Percentiles rank a stretch among this genome's conserved stretches.
phyloP scores from a whole-genome alignment of 306 rosid genomes.

The Dicorynia guianensis region DNA sequence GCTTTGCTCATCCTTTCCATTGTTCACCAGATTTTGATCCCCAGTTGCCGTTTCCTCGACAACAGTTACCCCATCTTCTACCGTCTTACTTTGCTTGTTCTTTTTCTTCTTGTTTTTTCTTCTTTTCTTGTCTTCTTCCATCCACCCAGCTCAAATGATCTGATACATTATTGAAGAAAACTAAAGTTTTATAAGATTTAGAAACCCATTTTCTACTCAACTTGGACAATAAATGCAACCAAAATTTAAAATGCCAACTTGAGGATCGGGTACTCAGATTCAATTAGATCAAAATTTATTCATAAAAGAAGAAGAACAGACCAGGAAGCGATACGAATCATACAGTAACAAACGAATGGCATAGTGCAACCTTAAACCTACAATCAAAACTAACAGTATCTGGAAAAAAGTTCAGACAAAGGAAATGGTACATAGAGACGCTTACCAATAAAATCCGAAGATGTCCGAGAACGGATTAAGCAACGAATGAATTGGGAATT shows the following conservation, averaged over 20 bases:
- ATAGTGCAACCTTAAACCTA: constrained; percentile 29
- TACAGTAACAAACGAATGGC: not conserved
- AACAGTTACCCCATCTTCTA: constrained; percentile 43
- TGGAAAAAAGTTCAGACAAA: not conserved
- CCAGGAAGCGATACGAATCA: constrained; percentile 6
- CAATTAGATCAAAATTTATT: constrained; percentile 33
- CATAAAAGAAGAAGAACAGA: not conserved
- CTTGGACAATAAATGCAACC: constrained; percentile 18
- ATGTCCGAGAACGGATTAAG: not conserved
- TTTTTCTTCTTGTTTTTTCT: constrained; percentile 66
- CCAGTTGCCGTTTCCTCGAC: constrained; percentile 42
- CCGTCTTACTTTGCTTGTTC: constrained; percentile 58
- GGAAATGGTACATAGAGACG: constrained; percentile 14
- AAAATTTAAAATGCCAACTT: constrained; percentile 12
- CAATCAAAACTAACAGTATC: not conserved
- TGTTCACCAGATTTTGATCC: constrained; percentile 40
- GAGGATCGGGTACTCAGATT: constrained; percentile 33
- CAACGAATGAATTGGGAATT: not conserved
- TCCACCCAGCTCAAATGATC: constrained; percentile 43
- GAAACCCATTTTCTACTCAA: constrained; percentile 29
- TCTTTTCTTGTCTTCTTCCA: constrained; percentile 73
- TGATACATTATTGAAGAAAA: constrained; percentile 25
- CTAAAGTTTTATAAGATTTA: constrained; percentile 32
- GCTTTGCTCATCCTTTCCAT: constrained; percentile 45
- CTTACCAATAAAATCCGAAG: constrained; percentile 34